These are phyloP conservation scores for Gaeumannomyces tritici DNA, from an alignment of 2,329 filamentous ascomycete species.

Conservation along the genomic window DNA sequence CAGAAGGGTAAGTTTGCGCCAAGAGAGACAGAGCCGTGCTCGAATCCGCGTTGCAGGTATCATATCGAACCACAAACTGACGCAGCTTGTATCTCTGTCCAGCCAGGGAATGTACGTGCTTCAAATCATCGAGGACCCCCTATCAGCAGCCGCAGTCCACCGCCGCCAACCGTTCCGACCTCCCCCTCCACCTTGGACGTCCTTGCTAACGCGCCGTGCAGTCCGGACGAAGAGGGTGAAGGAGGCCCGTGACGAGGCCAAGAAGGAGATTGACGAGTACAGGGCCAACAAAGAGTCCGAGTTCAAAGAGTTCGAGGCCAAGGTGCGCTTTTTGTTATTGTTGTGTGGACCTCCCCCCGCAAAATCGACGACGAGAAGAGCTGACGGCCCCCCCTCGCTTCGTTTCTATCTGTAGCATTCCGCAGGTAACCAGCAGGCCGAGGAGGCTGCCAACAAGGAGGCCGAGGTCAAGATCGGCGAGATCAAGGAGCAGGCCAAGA, in stretches of 20 bases:
- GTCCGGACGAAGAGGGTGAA: constrained; percentile 95
- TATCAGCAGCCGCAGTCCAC: neutral
- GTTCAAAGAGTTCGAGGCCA: constrained; percentile 86
- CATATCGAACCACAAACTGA: neutral
- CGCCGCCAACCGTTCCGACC: too few relatives aligned
- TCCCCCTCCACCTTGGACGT: too few relatives aligned
- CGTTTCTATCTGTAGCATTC: constrained; percentile 62
- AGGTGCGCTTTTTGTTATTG: constrained; percentile 29
- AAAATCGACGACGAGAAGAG: neutral
- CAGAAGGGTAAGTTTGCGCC: constrained; percentile 65
- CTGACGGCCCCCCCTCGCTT: constrained; percentile 7
- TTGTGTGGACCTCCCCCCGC: too few relatives aligned
- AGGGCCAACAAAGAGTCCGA: constrained; percentile 82
- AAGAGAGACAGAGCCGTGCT: neutral
- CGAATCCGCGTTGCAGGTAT: too few relatives aligned
- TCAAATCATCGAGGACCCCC: neutral
- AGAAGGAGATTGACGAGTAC: constrained; percentile 96
- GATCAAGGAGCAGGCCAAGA: constrained; percentile 72
- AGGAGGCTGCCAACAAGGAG: constrained; percentile 70
- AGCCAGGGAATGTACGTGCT: constrained; percentile 78
- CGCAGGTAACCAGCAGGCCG: constrained; percentile 74
- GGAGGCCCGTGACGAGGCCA: constrained; percentile 91
- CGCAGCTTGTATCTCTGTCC: constrained; percentile 6
- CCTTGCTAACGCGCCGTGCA: constrained; percentile 26
- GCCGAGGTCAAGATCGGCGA: constrained; percentile 72